Evolutionary conservation across 352 stramenopile genomes (phyloP).

Genomic region (Globisporangium sylvaticum): DNA sequence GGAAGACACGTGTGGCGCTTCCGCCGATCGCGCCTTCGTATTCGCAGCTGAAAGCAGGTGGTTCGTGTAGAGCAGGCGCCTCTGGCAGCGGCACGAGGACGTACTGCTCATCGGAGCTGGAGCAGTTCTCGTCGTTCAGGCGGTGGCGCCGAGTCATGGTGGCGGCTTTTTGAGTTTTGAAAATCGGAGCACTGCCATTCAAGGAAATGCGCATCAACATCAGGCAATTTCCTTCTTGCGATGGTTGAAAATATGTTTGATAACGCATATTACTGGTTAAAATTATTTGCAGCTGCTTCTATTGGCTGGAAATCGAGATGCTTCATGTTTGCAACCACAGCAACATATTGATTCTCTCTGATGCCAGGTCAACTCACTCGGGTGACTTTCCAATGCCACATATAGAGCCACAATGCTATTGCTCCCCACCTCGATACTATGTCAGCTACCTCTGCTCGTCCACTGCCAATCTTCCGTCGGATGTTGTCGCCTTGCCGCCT

Average conservation of each 20-base stretch:
- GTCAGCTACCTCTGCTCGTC: not conserved
- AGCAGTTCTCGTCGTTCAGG: not conserved
- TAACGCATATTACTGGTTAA: not conserved
- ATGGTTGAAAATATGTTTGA: not conserved
- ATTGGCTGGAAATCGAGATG: not conserved
- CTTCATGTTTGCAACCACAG: no score
- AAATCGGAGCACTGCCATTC: not conserved
- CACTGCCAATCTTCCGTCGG: not conserved
- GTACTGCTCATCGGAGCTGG: slow-evolving; percentile 4
- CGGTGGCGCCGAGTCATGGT: not conserved
- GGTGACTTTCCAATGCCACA: not conserved
- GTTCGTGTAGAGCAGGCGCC: not conserved
- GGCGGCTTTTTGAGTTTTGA: not conserved
- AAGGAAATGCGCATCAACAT: not conserved
- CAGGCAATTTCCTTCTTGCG: not conserved
- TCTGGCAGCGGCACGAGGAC: slow-evolving; percentile 6
- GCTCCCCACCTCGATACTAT: not conserved
- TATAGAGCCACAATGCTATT: not conserved
- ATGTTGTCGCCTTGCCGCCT: not conserved
- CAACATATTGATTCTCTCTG: no score
- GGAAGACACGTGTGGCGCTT: slow-evolving; percentile 27
- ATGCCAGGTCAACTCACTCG: not conserved
- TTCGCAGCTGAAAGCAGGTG: slow-evolving; percentile 23
- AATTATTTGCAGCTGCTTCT: not conserved
- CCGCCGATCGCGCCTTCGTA: slow-evolving; percentile 49